A percentile compares a stretch with the other conserved stretches of the same genome.
These are phyloP conservation scores for Coniochaeta sp. DNA, from an alignment of 2,329 filamentous ascomycete genomes.

Conservation along the genomic window DNA sequence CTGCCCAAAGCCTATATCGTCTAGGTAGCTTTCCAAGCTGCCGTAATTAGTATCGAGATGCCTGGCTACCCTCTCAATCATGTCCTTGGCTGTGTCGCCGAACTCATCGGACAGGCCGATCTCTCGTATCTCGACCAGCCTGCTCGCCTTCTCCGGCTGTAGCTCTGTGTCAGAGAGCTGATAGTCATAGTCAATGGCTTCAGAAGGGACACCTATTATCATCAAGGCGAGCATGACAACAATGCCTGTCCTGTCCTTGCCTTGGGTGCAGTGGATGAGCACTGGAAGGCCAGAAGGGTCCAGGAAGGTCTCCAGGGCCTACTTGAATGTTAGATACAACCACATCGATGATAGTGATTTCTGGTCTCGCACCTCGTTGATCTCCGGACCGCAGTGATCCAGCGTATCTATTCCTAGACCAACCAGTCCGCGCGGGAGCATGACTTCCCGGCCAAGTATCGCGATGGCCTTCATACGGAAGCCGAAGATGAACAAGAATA, in stretches of 20 bases:
- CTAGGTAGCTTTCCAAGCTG: slow-evolving; percentile 58
- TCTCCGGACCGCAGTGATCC: slow-evolving; percentile 56
- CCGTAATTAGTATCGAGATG: slow-evolving; percentile 59
- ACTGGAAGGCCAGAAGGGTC: slow-evolving; percentile 43
- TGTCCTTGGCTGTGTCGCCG: slow-evolving; percentile 54
- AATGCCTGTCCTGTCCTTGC: slow-evolving; percentile 78
- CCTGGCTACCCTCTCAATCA: slow-evolving; percentile 50
- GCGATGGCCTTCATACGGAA: slow-evolving; percentile 62
- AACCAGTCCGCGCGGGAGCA: slow-evolving; percentile 63
- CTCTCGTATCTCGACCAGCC: slow-evolving; percentile 59
- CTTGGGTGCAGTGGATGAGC: slow-evolving; percentile 79
- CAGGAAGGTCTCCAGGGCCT: slow-evolving; percentile 11
- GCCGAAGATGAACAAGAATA: slow-evolving; percentile 56
- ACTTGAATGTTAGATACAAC: neutral
- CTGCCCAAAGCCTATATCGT: slow-evolving; percentile 48
- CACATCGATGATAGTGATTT: neutral
- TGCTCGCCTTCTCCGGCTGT: slow-evolving; percentile 50
- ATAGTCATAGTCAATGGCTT: slow-evolving; percentile 67
- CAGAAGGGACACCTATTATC: slow-evolving; percentile 46
- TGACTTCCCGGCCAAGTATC: slow-evolving; percentile 61
- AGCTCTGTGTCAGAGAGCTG: slow-evolving; percentile 54
- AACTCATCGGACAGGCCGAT: slow-evolving; percentile 71
- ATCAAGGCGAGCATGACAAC: slow-evolving; percentile 62
- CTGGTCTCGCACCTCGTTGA: slow-evolving; percentile 32
- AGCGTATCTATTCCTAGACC: slow-evolving; percentile 65